Percentiles rank a stretch among this genome's conserved stretches.
Conservation (phyloP, 805 yeast genomes). For the Lachancea nothofagi region DNA sequence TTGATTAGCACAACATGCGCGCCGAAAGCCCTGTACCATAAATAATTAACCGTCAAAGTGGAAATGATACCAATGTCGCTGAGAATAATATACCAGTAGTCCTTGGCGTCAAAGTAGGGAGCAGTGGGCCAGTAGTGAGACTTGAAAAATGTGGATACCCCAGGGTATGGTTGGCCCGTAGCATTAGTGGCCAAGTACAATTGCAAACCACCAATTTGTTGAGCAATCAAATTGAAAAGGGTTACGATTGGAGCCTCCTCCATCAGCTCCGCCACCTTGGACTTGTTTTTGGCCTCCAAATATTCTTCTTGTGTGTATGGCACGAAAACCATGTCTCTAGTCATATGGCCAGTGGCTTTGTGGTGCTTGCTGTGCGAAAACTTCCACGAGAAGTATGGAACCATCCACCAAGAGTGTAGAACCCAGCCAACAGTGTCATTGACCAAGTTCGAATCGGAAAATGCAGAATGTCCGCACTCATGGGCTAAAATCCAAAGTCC, state of each 20-base stretch:
- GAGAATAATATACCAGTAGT: conserved; percentile 63
- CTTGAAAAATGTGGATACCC: conserved; percentile 41
- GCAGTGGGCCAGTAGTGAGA: conserved; percentile 71
- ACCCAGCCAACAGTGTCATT: conserved; percentile 82
- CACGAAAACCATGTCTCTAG: conserved; percentile 80
- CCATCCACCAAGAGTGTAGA: conserved; percentile 69
- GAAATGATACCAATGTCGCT: conserved; percentile 66
- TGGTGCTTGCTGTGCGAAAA: conserved; percentile 81
- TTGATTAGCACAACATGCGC: conserved; percentile 54
- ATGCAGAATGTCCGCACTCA: conserved; percentile 88
- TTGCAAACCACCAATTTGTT: conserved; percentile 77
- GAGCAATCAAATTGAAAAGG: conserved; percentile 47
- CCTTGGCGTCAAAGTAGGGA: conserved; percentile 67
- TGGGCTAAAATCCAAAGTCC: conserved; percentile 86
- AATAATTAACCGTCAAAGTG: conserved; percentile 48
- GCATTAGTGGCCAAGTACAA: conserved; percentile 61
- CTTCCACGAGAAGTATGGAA: conserved; percentile 87
- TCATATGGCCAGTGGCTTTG: conserved; percentile 80
- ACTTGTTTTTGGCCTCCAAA: conserved; percentile 28
- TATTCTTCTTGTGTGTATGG: conserved; percentile 63
- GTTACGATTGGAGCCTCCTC: conserved; percentile 74
- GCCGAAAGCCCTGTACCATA: conserved; percentile 59
- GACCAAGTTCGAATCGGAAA: conserved; percentile 62
- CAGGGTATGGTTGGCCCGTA: conserved; percentile 64
- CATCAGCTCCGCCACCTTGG: conserved; percentile 47